Conservation (phyloP, 345 rosid species). For the Arabidopsis arenosa region DNA sequence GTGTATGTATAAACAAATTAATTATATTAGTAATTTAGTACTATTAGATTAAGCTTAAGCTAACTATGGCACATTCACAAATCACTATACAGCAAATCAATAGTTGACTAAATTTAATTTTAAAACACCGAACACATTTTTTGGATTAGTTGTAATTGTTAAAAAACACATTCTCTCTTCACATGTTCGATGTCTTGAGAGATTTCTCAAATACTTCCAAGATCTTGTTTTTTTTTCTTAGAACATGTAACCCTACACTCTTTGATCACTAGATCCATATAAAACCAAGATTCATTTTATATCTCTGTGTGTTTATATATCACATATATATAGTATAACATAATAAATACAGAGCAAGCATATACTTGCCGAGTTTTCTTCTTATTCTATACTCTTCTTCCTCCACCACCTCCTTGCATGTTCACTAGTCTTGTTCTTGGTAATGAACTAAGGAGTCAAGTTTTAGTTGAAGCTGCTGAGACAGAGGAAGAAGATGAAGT, state of each 20-base stretch:
- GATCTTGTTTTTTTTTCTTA: conserved; percentile 31
- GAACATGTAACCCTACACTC: conserved; percentile 46
- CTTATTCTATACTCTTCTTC: conserved; percentile 43
- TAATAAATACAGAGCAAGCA: conserved; percentile 40
- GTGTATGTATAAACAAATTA: not conserved
- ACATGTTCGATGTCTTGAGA: conserved; percentile 71
- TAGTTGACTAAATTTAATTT: conserved; percentile 36
- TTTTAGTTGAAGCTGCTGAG: conserved; percentile 33
- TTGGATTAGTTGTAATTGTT: conserved; percentile 46
- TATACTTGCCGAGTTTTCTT: conserved; percentile 47
- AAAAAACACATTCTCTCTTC: conserved; percentile 59
- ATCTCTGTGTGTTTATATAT: not conserved
- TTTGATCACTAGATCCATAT: conserved; percentile 54
- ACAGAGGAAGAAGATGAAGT: conserved; percentile 44
- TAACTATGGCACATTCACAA: conserved; percentile 30
- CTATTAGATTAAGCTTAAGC: conserved; percentile 25
- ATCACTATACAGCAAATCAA: conserved; percentile 41
- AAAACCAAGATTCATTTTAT: conserved; percentile 45
- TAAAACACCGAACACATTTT: conserved; percentile 33
- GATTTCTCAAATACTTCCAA: conserved; percentile 49
- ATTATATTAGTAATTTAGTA: not conserved
- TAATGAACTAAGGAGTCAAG: conserved; percentile 44
- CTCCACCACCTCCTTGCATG: conserved; percentile 43
- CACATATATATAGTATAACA: conserved; percentile 21
- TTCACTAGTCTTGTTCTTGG: conserved; percentile 47